Base-by-base conservation (phyloP, 1,139 yeast species). In the Sugiyamaella novakii region DNA sequence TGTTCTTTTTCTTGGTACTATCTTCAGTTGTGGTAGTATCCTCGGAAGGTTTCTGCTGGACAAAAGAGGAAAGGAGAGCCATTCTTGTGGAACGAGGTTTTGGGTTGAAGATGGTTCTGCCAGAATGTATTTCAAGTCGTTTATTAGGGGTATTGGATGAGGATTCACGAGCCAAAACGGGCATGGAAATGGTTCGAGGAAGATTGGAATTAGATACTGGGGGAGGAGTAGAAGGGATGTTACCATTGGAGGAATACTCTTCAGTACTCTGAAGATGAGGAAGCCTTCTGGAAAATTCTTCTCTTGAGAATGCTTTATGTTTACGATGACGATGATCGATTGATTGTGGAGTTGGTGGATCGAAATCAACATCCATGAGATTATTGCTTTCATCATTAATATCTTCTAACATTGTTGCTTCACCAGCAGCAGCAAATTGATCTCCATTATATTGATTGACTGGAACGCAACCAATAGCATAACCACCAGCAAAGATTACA, bases 391-490 rank as follows among this genome's bases (percentile, higher is more conserved):
- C 51, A 28, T 49, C 48, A 27, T 44, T 39, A 19, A 48, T 48
- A 1, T 83, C 77, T 31, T 72, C 73, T 57, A 78, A 81, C 49
- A 53, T 53, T 18, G 53, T 49, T 5, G 48, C 49, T 40, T 54
- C 59, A 7, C 59, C 51, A 7, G 61, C 60, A 35, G 44, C 51
- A 17, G 52, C 56, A 47, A 58, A 54, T 33, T 60, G 60, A 8
- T 53, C 56, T 25, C 48, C 43, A 37, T 54, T 58, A 8, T 53
- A 49, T 11, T 45, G 78, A 73, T 66, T 84, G 79, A 34, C 92
- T 81, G 67, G 61, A 14, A 86, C 81, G 50, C 92, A 92, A 1
- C 96, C 96, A 50, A 87, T 73, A 47, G 84, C 54, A 52, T 79
- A 77, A 25, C 60, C 59, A 0, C 89, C 92, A 47, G 83, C 84